Evolutionary conservation across 192 early-diverging fungal genomes (phyloP).

Genomic region (Mortierella claussenii): DNA sequence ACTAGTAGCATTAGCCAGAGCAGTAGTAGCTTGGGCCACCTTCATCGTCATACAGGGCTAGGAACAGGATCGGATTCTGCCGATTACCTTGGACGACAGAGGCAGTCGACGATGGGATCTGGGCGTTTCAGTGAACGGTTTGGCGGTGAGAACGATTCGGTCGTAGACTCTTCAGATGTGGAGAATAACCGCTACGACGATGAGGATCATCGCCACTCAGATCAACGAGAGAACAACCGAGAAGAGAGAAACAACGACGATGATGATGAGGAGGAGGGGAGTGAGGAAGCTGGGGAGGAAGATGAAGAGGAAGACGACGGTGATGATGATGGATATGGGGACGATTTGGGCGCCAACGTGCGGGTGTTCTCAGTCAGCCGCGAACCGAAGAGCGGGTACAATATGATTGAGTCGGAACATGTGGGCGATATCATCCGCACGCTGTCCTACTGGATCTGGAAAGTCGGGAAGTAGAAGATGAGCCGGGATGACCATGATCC

Average conservation of each 20-base stretch:
- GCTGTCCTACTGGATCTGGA: slow-evolving; percentile 50
- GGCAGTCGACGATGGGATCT: slow-evolving; percentile 12
- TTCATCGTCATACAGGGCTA: not conserved
- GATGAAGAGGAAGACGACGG: slow-evolving; percentile 1
- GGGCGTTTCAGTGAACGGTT: not conserved
- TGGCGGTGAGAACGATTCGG: not conserved
- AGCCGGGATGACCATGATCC: no score
- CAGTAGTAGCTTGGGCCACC: slow-evolving; percentile 3
- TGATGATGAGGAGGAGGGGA: not conserved
- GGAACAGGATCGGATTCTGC: not conserved
- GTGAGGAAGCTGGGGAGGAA: slow-evolving; percentile 1
- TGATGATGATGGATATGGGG: not conserved
- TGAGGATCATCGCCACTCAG: slow-evolving; percentile 4
- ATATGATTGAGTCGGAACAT: slow-evolving; percentile 40
- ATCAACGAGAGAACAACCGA: not conserved
- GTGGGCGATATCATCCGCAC: slow-evolving; percentile 52
- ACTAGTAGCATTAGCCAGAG: not conserved
- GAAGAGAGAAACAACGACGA: not conserved
- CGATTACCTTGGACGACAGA: not conserved
- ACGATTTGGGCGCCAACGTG: slow-evolving; percentile 19
- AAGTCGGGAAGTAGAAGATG: slow-evolving; percentile 23
- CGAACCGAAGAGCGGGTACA: slow-evolving; percentile 51
- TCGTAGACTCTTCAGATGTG: not conserved
- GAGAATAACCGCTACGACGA: not conserved
- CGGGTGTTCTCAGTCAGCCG: slow-evolving; percentile 48